Base-by-base conservation (phyloP, 176 grass and related monocot genomes). In the Oryza longistaminata region DNA sequence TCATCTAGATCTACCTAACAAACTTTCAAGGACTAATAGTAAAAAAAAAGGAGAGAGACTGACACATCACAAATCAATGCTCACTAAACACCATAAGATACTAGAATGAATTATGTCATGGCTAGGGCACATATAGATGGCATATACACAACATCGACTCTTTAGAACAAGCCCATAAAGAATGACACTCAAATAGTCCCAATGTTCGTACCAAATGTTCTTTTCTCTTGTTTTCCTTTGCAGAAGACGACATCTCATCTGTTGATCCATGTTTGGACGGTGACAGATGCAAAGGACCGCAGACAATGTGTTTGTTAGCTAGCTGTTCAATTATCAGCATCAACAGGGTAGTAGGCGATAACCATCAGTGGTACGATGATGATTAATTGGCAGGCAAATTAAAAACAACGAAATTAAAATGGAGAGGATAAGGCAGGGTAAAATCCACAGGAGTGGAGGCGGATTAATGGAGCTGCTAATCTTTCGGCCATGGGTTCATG, bases 381-480 rank as follows among this genome's bases (percentile, higher is more conserved):
- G 58, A 22, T 22, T 24, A 24, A 68, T 68, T 19, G 34, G 4
- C 17, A 14, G 43, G 33, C 27, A 68, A 21, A n/a, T 21, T 58
- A 58, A 27, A 27, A 73, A 17, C 19, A 73, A 68, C 6, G 2
- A 42, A 12, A 58, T 58, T 58, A 8, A 21, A 37, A 70, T 70
- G 44, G 11, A 14, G 34, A 70, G 2, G 43, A 29, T 16, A 27
- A 46, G 70, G 2, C 25, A 15, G 43, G 15, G 43, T 39, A 9
- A 74, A 74, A 50, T 50, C 39, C 9, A 70, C 48, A 33, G 16
- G 17, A 53, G 70, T 44, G 35, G 64, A 22, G 35, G 64, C 16
- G 35, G 71, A 75, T 76, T 87, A 25, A 87, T 82, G 73, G 55
- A 76, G 35, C 6, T 76, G 78, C 79, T 76, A 82, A 45, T 11